A percentile compares a stretch with the other conserved stretches of the same genome.
phyloP scores from a whole-genome alignment of 2,329 filamentous ascomycete species.

The Alternaria alternata region DNA sequence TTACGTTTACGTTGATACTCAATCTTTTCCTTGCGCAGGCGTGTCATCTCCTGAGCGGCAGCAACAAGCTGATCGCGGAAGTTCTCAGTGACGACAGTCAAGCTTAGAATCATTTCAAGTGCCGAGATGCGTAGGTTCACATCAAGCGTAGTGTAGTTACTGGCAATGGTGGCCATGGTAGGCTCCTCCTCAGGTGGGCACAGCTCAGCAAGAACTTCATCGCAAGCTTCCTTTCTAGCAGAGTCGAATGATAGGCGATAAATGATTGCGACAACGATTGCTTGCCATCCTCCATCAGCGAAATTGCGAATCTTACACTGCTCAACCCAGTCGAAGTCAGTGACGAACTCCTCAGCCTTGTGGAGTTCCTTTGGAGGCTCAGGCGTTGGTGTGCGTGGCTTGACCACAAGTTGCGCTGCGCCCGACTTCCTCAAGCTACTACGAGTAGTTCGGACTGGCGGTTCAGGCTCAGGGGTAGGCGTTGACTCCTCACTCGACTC shows the following conservation, averaged over 20 bases:
- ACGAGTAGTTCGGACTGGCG: constrained; percentile 79
- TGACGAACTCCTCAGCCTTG: constrained; percentile 78
- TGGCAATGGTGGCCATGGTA: constrained; percentile 74
- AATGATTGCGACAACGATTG: constrained; percentile 85
- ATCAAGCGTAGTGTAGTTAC: constrained; percentile 78
- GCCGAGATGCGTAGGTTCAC: constrained; percentile 82
- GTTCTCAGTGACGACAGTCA: constrained; percentile 85
- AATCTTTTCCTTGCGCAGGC: constrained; percentile 93
- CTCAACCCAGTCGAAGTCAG: constrained; percentile 83
- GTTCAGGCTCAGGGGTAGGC: constrained; percentile 68
- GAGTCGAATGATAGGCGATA: constrained; percentile 83
- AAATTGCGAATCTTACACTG: constrained; percentile 85
- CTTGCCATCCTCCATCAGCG: constrained; percentile 86
- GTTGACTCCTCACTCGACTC: constrained; percentile 62
- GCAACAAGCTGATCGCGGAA: constrained; percentile 90
- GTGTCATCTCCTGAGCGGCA: constrained; percentile 92
- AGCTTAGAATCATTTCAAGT: constrained; percentile 84
- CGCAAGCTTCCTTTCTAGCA: constrained; percentile 73
- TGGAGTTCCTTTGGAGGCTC: constrained; percentile 57
- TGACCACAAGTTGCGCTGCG: constrained; percentile 62
- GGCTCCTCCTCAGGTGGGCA: constrained; percentile 80
- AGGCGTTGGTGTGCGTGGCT: constrained; percentile 50
- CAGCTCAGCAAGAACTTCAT: constrained; percentile 80
- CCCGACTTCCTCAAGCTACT: constrained; percentile 86
- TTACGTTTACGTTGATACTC: constrained; percentile 84